These are phyloP conservation scores for Kodamaea plutei DNA, from an alignment of 1,139 yeast genomes.

Conservation along the genomic window DNA sequence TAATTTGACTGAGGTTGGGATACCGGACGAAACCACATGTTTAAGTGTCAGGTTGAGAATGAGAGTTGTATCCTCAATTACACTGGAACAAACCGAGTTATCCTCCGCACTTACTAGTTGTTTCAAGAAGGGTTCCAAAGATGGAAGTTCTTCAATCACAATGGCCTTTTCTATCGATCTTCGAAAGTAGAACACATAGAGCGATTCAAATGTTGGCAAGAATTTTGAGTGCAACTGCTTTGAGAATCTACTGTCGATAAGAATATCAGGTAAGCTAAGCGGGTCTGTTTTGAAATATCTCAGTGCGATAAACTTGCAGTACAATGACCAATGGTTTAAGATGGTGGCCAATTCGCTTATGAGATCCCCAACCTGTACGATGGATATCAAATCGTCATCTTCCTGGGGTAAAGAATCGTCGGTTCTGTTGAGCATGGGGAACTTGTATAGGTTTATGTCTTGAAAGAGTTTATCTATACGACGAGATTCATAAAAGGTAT, in stretches of 20 bases:
- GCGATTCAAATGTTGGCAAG: slow-evolving; percentile 58
- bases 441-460: slow-evolving; percentile 57
- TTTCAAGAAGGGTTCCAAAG: slow-evolving; percentile 29
- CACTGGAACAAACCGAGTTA: slow-evolving; percentile 71
- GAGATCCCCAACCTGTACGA: slow-evolving; percentile 53
- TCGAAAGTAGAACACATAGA: slow-evolving; percentile 65
- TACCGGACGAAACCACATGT: slow-evolving; percentile 60
- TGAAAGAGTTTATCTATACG: slow-evolving; percentile 52
- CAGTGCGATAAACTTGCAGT: slow-evolving; percentile 67
- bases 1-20: slow-evolving; percentile 48
- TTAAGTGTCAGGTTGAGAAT: slow-evolving; percentile 64
- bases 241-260: slow-evolving; percentile 58
- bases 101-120: slow-evolving; percentile 22
- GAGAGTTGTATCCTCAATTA: slow-evolving; percentile 79
- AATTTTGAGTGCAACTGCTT: slow-evolving; percentile 53
- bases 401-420: slow-evolving; percentile 16
- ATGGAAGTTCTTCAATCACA: slow-evolving; percentile 72
- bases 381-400: slow-evolving; percentile 34
- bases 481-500: slow-evolving; percentile 77
- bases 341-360: slow-evolving; percentile 71
- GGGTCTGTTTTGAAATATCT: slow-evolving; percentile 32
- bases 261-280: slow-evolving; percentile 47
- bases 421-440: slow-evolving; percentile 38
- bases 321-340: slow-evolving; percentile 83
- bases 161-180: slow-evolving; percentile 82